Conservation (phyloP, 768 basidiomycete species). For the Piloderma croceum region DNA sequence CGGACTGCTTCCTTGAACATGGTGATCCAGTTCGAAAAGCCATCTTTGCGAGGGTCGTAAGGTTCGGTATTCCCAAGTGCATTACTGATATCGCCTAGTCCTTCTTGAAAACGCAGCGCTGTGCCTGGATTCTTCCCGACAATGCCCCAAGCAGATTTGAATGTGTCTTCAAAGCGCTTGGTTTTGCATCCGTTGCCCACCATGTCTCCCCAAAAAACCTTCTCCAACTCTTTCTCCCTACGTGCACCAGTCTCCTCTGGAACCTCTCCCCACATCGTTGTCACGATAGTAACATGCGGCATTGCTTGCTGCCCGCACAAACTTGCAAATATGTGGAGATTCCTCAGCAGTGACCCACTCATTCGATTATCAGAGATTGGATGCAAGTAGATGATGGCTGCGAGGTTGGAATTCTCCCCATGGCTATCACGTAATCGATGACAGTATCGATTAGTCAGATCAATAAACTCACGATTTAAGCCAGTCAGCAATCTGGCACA, state of each 20-base stretch:
- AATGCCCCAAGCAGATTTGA: constrained; percentile 17
- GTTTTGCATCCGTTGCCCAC: constrained; percentile 8
- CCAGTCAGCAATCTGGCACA: too few relatives aligned
- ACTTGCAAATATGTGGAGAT: constrained; percentile 27
- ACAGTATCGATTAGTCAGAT: too few relatives aligned
- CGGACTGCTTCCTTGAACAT: too few relatives aligned
- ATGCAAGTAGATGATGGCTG: constrained; percentile 35
- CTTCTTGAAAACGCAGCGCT: too few relatives aligned
- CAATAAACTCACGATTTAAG: too few relatives aligned
- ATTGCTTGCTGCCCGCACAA: constrained; percentile 24
- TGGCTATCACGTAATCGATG: too few relatives aligned
- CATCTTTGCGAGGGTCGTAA: too few relatives aligned
- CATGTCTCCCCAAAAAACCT: constrained; percentile 17
- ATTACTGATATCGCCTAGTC: too few relatives aligned
- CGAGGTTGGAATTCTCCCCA: too few relatives aligned
- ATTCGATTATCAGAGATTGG: constrained; percentile 35
- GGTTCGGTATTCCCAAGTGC: too few relatives aligned
- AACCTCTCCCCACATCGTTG: constrained; percentile 27
- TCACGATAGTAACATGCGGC: constrained; percentile 21
- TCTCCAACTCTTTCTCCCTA: constrained; percentile 15
- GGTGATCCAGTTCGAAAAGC: too few relatives aligned
- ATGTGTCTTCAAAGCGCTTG: constrained; percentile 11
- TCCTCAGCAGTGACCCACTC: constrained; percentile 27
- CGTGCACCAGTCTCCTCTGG: constrained; percentile 3
- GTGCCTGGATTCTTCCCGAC: too few relatives aligned